Evolutionary conservation across 257 asterid species (phyloP), one percentile per base, ranked within the genome.

Genomic region (Fraxinus anomala): DNA sequence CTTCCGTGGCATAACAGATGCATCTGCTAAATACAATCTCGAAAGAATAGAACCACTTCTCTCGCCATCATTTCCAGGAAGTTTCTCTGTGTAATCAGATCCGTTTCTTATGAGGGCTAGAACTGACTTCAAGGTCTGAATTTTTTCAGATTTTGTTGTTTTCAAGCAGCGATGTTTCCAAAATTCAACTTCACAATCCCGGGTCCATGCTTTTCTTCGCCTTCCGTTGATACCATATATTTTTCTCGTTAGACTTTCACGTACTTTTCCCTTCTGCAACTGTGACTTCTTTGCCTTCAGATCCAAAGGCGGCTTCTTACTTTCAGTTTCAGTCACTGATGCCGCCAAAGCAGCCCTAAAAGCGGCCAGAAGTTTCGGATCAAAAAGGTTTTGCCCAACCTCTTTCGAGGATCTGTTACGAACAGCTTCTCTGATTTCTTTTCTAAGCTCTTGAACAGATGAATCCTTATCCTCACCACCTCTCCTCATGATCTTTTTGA

Each of bases 181-280:
- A 77, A 95, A 96, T 83, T 96, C 99, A 77, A 96, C 90, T 85
- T 92, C 99, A 85, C 97, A 92, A 84, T 96, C 98, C 63, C 99
- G 89, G 85, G 92, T 89, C 99, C 99, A 96, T 81, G 92, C 96
- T 76, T 94, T 89, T 82, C 79, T 83, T 71, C 99, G 85, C 85
- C 87, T 96, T 33, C 98, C 98, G 66, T 98, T 98, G 54, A 81
- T 65, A 56, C 99, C 97, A 82, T 96, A 96, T 81, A 96, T 93
- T 75, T 93, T 96, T 75, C 89, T 93, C 10, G 99, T 96, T 79
- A 96, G 87, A 85, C 87, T 91, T 85, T 93, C 99, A 80, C 99
- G 98, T 51, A 93, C 87, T 85, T 93, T 96, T 30, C 99, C 99
- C 84, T 93, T 96, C 82, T 93, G 97, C 84, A 96, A 83, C 80